These are phyloP conservation scores for Hirschfeldia incana DNA, from an alignment of 345 rosid species.

Conservation along the genomic window DNA sequence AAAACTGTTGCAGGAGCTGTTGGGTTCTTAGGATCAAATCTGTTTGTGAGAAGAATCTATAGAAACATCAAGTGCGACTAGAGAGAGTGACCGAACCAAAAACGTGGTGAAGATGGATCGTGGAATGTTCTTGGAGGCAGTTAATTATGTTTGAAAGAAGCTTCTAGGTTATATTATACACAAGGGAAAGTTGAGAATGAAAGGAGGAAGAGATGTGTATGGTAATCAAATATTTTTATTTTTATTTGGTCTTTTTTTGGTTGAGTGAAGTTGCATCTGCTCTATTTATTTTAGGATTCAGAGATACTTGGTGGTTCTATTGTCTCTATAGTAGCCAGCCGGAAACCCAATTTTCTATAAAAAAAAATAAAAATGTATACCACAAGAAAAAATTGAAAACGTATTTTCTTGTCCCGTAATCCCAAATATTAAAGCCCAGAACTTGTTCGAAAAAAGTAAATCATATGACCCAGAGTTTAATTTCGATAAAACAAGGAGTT, in stretches of 20 bases:
- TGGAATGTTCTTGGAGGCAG: constrained; percentile 12
- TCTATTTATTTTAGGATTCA: constrained; percentile 23
- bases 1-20: constrained; percentile 68
- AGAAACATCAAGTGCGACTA: constrained; percentile 96
- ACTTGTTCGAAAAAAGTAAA: not conserved
- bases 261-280: constrained; percentile 12
- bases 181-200: not conserved
- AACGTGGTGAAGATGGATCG: constrained; percentile 1
- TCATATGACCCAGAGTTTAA: not conserved
- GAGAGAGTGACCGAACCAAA: constrained; percentile 1
- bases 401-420: not conserved
- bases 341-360: not conserved
- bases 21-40: constrained; percentile 83
- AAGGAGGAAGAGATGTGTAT: not conserved
- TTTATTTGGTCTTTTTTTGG: constrained; percentile 7
- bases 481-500: not conserved
- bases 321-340: not conserved
- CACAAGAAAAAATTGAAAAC: not conserved
- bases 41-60: constrained; percentile 92
- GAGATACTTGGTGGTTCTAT: constrained; percentile 7
- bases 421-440: not conserved
- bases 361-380: not conserved
- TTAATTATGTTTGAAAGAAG: constrained; percentile 22
- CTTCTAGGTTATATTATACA: constrained; percentile 9
- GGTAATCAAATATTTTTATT: constrained; percentile 5